These are phyloP conservation scores for Telfairia occidentalis DNA, from an alignment of 331 rosid genomes.

Conservation along the genomic window DNA sequence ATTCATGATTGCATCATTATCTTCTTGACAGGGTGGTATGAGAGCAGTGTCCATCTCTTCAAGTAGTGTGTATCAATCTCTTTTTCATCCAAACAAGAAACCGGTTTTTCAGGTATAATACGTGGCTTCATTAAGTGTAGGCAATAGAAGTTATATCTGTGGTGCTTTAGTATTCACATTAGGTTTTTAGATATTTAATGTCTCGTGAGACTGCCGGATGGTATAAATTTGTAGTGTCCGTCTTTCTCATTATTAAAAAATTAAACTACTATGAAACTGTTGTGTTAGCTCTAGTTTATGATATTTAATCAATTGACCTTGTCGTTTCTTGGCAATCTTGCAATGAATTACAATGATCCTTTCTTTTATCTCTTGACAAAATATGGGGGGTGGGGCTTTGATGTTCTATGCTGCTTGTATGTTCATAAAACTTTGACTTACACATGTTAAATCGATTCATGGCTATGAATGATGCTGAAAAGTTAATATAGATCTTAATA, in stretches of 20 bases:
- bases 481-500: background rate
- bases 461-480: background rate
- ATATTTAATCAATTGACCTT: background rate
- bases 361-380: background rate
- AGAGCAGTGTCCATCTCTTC: slow-evolving; percentile 37
- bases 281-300: background rate
- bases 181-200: background rate
- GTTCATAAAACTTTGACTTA: background rate
- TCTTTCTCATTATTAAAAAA: background rate
- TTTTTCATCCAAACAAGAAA: slow-evolving; percentile 45
- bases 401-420: background rate
- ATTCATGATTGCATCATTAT: background rate
- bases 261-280: background rate
- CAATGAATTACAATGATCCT: background rate
- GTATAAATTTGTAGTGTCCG: background rate
- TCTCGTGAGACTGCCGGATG: background rate
- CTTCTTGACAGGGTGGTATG: slow-evolving; percentile 42
- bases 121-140: background rate
- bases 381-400: background rate
- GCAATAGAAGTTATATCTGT: background rate
- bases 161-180: background rate
- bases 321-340: background rate
- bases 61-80: slow-evolving; percentile 27
- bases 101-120: slow-evolving; percentile 55
- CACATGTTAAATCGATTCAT: background rate